Base-by-base conservation (phyloP, 2,329 filamentous ascomycete species). In the Diaporthe destruens region DNA sequence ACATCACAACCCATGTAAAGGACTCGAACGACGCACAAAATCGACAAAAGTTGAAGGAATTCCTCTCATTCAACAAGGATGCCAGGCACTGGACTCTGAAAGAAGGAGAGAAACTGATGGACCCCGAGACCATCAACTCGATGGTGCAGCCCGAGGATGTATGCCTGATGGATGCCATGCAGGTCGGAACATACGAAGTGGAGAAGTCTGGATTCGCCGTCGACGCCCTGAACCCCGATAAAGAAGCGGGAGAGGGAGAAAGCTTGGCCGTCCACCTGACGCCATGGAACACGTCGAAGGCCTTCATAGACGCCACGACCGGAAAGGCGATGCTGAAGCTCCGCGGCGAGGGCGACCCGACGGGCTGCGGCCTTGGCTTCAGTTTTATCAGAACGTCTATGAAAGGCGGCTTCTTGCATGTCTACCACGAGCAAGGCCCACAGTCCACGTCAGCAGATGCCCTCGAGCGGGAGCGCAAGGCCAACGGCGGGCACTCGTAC, bases 311-410 rank as follows among this genome's bases (percentile, higher is more conserved):
- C 76, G 96, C 96, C 1, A 96, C 94, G 65, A 92, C 95, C 74
- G 94, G 95, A 73, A 99, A 99, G 81, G 96, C 96, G 3, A 99
- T 99, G 96, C 88, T 99, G 57, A 93, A 95, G 77, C 88, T 99
- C 16, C 95, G 98, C 77, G 96, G 96, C 25, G 94, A 97, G 76
- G 96, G 96, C 71, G 96, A 99, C 80, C 96, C 96, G 4, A 98
- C 96, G 0, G 95, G 95, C 32, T 93, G 95, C 78, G 96, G 96
- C 2, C 91, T 98, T 73, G 96, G 94, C 2, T 98, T 98, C 85
- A 98, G 94, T 80, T 98, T 99, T 81, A 95, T 99, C 81, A 95
- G 96, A 79, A 98, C 95, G 0, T 97, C 94, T 0, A 99, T 99
- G 96, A 99, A 99, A 83, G 96, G 96, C 74, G 96, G 96, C 0